A percentile compares a stretch with the other conserved stretches of the same genome.
Evolutionary conservation across 2,329 filamentous ascomycete species (phyloP).

Genomic region (Epichloe hybrida): DNA sequence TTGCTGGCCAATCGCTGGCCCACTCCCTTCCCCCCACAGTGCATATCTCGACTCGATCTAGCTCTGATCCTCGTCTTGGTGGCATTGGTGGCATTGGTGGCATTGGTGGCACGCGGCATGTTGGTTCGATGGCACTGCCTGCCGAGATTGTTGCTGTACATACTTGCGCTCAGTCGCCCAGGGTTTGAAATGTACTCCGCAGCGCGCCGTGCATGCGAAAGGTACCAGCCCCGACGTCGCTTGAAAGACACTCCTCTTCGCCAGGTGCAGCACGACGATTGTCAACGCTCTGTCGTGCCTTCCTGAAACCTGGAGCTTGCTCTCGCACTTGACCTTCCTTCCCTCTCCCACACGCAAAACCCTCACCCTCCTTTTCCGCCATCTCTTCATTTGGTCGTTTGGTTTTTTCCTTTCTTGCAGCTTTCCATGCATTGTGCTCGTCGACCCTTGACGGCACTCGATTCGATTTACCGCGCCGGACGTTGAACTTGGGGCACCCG

Average conservation of each 20-base stretch:
- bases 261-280: not conserved
- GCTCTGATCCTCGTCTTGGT: not conserved
- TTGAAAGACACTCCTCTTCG: not conserved
- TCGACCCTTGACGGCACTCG: not conserved
- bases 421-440: not conserved
- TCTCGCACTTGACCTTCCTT: not conserved
- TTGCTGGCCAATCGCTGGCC: not conserved
- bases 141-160: not conserved
- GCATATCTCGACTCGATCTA: conserved; percentile 1
- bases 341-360: not conserved
- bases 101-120: not conserved
- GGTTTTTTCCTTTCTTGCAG: not conserved
- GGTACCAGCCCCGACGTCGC: not conserved
- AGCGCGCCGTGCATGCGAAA: too few species aligned
- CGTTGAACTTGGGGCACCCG: not conserved
- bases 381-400: not conserved
- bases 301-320: not conserved
- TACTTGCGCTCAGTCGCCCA: not conserved
- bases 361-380: not conserved
- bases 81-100: not conserved
- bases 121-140: not conserved
- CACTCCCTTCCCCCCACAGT: not conserved
- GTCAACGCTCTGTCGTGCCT: not conserved
- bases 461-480: not conserved
- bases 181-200: too few species aligned